Percentiles rank a stretch among this genome's conserved stretches.
These are phyloP conservation scores for Pichia sp. DNA, from an alignment of 1,139 yeast genomes.

Conservation along the genomic window DNA sequence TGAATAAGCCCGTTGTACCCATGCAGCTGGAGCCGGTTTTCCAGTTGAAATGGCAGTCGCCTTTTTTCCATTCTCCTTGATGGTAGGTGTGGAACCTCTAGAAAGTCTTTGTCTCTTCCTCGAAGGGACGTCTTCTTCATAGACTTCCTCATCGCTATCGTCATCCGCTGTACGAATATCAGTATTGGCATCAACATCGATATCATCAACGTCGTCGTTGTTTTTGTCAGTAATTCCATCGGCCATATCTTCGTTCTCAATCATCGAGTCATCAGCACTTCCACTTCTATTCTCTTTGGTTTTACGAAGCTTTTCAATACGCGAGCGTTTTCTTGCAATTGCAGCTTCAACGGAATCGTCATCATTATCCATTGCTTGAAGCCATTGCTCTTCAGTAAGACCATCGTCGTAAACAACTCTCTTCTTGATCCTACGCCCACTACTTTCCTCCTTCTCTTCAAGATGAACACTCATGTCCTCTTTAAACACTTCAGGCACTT, in stretches of 20 bases:
- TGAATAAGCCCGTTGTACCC: constrained; percentile 18
- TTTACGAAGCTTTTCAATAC: constrained; percentile 24
- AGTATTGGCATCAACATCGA: constrained; percentile 5
- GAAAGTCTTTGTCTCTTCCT: constrained; percentile 25
- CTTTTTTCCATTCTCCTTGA: constrained; percentile 15
- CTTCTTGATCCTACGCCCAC: constrained; percentile 64
- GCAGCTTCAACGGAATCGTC: constrained; percentile 40
- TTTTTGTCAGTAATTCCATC: constrained; percentile 6
- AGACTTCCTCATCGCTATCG: constrained; percentile 25
- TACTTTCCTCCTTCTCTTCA: constrained; percentile 44
- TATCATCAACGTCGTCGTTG: constrained; percentile 8
- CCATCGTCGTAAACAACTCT: constrained; percentile 60
- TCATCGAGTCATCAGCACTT: constrained; percentile 8
- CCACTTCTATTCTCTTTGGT: constrained; percentile 16
- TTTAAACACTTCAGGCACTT: constrained; percentile 63
- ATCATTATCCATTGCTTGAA: constrained; percentile 66
- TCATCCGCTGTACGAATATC: constrained; percentile 2
- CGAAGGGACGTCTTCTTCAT: constrained; percentile 18
- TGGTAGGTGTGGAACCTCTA: constrained; percentile 18
- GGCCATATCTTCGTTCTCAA: constrained; percentile 11
- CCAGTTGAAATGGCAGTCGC: constrained; percentile 10
- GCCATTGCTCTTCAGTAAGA: constrained; percentile 76
- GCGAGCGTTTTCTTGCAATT: constrained; percentile 29
- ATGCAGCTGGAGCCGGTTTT: constrained; percentile 16
- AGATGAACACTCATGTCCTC: constrained; percentile 60